Evolutionary conservation across 2,329 filamentous ascomycete genomes (phyloP).

Genomic region (Ophiobolus disseminans): DNA sequence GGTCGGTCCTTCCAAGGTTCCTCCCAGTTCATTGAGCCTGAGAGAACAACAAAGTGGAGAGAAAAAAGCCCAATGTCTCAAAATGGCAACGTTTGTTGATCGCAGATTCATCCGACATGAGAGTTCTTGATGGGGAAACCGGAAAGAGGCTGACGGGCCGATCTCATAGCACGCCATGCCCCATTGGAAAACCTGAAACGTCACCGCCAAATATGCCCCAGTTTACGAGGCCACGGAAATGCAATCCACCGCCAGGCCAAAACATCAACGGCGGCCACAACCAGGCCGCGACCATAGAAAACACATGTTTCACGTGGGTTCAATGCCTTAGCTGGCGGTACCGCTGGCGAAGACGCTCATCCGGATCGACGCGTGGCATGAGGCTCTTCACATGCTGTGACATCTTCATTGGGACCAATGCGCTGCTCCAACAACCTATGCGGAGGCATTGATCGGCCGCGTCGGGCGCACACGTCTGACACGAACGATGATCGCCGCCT

Average conservation of each 20-base stretch:
- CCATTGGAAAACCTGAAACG: too few relatives aligned
- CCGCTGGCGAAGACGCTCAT: conserved; percentile 3
- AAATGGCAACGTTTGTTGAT: too few relatives aligned
- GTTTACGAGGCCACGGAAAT: conserved; percentile 1
- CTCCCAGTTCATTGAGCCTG: too few relatives aligned
- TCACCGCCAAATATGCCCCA: conserved; percentile 15
- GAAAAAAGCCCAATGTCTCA: too few relatives aligned
- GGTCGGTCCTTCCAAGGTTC: too few relatives aligned
- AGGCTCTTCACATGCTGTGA: neutral
- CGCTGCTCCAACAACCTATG: conserved; percentile 3
- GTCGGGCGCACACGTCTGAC: conserved; percentile 8
- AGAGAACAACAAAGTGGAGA: too few relatives aligned
- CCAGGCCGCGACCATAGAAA: conserved; percentile 1
- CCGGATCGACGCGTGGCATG: neutral
- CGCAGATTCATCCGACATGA: too few relatives aligned
- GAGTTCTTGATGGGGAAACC: too few relatives aligned
- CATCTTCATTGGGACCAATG: neutral
- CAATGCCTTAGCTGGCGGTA: conserved; percentile 5
- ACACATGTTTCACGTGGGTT: neutral
- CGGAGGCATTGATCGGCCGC: conserved; percentile 17
- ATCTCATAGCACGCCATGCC: too few relatives aligned
- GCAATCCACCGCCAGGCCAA: conserved; percentile 16
- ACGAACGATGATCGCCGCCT: conserved; percentile 17
- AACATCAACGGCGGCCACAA: conserved; percentile 21
- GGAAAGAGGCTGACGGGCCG: too few relatives aligned